Conservation (phyloP, 768 basidiomycete species). For the Suillus alpinus region DNA sequence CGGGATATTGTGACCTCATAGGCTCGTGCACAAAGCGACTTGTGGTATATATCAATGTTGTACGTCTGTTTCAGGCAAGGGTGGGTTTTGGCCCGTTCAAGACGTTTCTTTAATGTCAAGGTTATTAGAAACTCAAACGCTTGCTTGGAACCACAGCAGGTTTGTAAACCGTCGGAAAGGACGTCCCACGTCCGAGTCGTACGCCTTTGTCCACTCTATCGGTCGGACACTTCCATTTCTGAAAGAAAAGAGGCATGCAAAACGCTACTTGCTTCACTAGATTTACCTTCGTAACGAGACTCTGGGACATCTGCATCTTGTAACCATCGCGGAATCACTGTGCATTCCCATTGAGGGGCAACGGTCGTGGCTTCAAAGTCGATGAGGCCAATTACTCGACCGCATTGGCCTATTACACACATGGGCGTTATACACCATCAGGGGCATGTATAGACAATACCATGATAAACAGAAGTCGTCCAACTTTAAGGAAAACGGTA, state of each 20-base stretch:
- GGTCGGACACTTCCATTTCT: background rate
- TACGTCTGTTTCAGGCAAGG: background rate
- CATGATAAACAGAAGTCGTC: slow-evolving; percentile 2
- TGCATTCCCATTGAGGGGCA: slow-evolving; percentile 21
- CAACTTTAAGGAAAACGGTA: background rate
- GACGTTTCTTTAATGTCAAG: background rate
- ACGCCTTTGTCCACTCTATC: background rate
- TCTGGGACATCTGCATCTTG: slow-evolving; percentile 11
- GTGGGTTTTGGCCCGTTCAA: background rate
- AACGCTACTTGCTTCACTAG: background rate
- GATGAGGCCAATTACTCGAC: slow-evolving; percentile 3
- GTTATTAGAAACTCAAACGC: background rate
- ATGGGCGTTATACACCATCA: too few relatives aligned
- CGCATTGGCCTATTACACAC: background rate
- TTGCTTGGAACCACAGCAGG: background rate
- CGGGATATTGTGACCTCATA: background rate
- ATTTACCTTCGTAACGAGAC: background rate
- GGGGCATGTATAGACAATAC: background rate
- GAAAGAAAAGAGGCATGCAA: background rate
- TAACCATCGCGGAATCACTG: slow-evolving; percentile 19
- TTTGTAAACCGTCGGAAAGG: background rate
- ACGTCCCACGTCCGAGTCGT: background rate
- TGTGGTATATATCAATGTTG: background rate
- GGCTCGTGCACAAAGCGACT: background rate
- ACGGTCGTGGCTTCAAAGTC: slow-evolving; percentile 19